Evolutionary conservation across 805 yeast genomes (phyloP).

Genomic region (Starmerella bacillaris): DNA sequence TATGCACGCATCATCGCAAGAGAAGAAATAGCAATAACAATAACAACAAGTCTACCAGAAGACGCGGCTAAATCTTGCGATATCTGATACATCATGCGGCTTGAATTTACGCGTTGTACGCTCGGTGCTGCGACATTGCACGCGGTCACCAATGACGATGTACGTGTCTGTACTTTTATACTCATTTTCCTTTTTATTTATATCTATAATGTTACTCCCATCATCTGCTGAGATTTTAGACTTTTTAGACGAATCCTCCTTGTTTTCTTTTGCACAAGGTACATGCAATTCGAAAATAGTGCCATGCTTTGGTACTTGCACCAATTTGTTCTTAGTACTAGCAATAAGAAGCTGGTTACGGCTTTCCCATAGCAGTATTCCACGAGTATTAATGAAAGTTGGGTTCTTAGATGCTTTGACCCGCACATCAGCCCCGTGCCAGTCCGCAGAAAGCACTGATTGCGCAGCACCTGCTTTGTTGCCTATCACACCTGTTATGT

Average conservation of each 20-base stretch:
- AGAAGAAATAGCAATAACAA: conserved; percentile 6
- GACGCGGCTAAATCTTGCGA: conserved; percentile 16
- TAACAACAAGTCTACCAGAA: conserved; percentile 1
- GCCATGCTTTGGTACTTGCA: conserved; percentile 49
- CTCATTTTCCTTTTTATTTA: neutral
- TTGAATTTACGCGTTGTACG: conserved; percentile 75
- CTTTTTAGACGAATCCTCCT: neutral
- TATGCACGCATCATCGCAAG: no score
- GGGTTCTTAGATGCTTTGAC: conserved; percentile 42
- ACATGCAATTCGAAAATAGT: conserved; percentile 39
- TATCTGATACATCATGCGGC: conserved; percentile 51
- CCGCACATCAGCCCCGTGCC: conserved; percentile 51
- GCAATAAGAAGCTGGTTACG: conserved; percentile 52
- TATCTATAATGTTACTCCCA: no score
- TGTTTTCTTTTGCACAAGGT: neutral
- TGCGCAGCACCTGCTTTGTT: conserved; percentile 11
- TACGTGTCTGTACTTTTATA: conserved; percentile 22
- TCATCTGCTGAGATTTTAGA: no score
- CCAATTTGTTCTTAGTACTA: conserved; percentile 26
- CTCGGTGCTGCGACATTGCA: conserved; percentile 58
- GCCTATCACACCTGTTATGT: conserved; percentile 34
- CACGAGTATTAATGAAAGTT: conserved; percentile 41
- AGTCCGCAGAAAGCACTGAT: conserved; percentile 56
- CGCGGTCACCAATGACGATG: conserved; percentile 65
- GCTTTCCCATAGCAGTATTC: conserved; percentile 74